Base-by-base conservation (phyloP, 192 early-diverging fungal species). In the Entomortierella beljakovae region DNA sequence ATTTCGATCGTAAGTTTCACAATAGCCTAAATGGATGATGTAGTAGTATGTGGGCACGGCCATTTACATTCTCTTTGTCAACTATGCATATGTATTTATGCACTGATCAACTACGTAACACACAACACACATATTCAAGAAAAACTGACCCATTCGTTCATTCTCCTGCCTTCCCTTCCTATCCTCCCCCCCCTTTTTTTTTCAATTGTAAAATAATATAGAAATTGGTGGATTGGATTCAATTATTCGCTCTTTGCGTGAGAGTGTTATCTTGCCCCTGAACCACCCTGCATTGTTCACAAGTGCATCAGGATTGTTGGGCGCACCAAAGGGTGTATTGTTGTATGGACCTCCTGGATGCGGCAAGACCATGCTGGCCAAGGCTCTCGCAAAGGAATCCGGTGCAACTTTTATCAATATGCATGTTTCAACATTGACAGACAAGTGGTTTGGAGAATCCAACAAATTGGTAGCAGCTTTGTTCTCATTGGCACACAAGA, bases 321-420 rank as follows among this genome's bases (percentile, higher is more conserved):
- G 94, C 7, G 93, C 96, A 9, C 96, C 98, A 34, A 95, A 96
- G 64, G 98, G 98, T 32, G 95, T 97, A 22, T 71, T 98, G 42
- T 82, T 99, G n/a, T 96, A 97, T 80, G 98, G 96, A 10, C 95
- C 96, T 42, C 96, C 96, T 18, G 92, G 96, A 26, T 97, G 96
- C 68, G 98, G 98, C 52, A 99, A 99, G 80, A 99, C 97, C 18
- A 97, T 99, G 95, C 72, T 97, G 72, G 98, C 98, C 56, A 98
- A 99, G 83, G 98, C 98, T 6, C 88, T 99, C 29, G 97, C 98
- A 32, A 92, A 93, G 52, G 98, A 99, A 80, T 97, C 95, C n/a
- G 90, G 91, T 48, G 98, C 98, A 0, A 96, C 92, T 0, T 99
- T 99, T 71, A 97, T 99, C 81, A 99, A 99, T 75, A 85, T 99